A percentile compares a stretch with the other conserved stretches of the same genome.
These are phyloP conservation scores for Adansonia rubrostipa DNA, from an alignment of 441 rosid genomes.

Conservation along the genomic window DNA sequence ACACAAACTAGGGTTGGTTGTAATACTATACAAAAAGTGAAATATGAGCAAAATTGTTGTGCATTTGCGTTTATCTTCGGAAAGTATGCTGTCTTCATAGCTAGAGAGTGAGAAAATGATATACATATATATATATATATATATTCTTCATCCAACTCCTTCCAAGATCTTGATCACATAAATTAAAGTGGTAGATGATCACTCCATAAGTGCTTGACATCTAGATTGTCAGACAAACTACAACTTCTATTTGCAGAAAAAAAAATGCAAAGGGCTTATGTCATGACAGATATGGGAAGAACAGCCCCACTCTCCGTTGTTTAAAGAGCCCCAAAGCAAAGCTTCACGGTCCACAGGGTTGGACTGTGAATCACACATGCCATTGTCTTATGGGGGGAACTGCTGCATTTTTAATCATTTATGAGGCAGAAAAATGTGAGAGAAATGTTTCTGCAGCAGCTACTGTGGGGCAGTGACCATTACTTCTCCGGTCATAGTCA, in stretches of 20 bases:
- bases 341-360: not conserved
- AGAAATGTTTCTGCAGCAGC: slow-evolving; percentile 12
- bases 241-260: not conserved
- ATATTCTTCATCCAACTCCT: not conserved
- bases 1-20: slow-evolving; percentile 21
- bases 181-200: not conserved
- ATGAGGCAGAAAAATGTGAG: slow-evolving; percentile 31
- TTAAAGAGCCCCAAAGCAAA: not conserved
- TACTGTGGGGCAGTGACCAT: slow-evolving; percentile 26
- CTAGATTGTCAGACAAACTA: not conserved
- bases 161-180: not conserved
- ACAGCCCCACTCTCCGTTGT: not conserved
- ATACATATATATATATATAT: not conserved
- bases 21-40: slow-evolving; percentile 14
- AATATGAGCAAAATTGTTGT: not conserved
- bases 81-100: not conserved
- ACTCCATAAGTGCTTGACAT: slow-evolving; percentile 17
- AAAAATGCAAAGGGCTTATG: not conserved
- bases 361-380: slow-evolving; percentile 26
- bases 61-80: not conserved
- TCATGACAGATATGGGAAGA: not conserved
- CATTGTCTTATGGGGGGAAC: not conserved
- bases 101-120: not conserved
- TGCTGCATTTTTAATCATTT: slow-evolving; percentile 34
- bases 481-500: slow-evolving; percentile 43